Base-by-base conservation (phyloP, 495 filamentous ascomycete species). In the Penicillium cataractarum region DNA sequence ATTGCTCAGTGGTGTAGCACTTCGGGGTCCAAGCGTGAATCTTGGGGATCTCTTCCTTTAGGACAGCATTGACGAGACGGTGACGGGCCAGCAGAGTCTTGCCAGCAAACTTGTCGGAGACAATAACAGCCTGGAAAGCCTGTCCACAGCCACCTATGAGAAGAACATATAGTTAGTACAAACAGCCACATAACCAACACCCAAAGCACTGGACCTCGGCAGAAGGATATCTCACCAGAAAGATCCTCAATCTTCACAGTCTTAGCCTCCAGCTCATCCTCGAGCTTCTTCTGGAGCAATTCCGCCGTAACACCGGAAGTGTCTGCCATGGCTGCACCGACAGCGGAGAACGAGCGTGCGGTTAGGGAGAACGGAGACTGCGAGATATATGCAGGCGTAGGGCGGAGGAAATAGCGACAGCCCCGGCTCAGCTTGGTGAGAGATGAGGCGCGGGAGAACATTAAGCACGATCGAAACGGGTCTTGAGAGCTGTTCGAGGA, bases 1-100 rank as follows among this genome's bases (percentile, higher is more conserved):
- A 97, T 80, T 99, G 92, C 74, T 93, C 94, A 2, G 93, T 92
- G 17, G 95, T 98, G 80, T 90, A 92, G 76, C 96, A 98, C 78
- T 93, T 97, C 26, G 95, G 92, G 60, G 91, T 94, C 95, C 95
- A 99, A n/a, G 95, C 95, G 82, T 99, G 95, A 58, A 99, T 97
- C 49, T 87, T 86, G 5, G 92, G 90, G 74, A 99, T 95, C 80
- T 99, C 95, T n/a, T 85, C 84, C 79, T 94, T 95, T 70, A 99
- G 76, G 7, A 87, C 88, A 3, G 84, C 83, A 76, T 99, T 98
- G 51, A 97, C 95, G 54, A 96, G 81, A 22, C 95, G 87, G 78
- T 97, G 92, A 17, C 93, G 86, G 58, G 92, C 91, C 19, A 99
- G 87, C 55, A 91, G 89, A 52, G 82, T 94, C 80, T 96, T 97